Conservation (phyloP, 2,329 filamentous ascomycete genomes). For the Cercospora zeina region DNA sequence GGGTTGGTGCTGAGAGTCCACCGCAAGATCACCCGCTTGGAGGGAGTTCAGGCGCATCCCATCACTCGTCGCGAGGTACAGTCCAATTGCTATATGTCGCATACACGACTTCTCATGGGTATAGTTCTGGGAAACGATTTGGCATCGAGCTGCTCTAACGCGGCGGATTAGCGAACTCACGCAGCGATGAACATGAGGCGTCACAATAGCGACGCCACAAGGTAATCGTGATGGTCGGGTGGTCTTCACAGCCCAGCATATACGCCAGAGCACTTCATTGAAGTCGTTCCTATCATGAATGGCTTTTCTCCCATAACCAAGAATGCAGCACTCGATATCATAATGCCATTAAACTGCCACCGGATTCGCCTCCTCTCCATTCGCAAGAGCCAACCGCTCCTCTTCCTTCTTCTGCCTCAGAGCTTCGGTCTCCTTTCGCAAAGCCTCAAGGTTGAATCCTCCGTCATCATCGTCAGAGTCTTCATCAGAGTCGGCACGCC, state of each 20-base stretch:
- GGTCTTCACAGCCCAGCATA: neutral
- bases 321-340: slow-evolving; percentile 2
- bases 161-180: neutral
- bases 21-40: too few relatives aligned
- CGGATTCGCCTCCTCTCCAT: slow-evolving; percentile 21
- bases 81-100: too few relatives aligned
- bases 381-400: slow-evolving; percentile 55
- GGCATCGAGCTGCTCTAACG: too few relatives aligned
- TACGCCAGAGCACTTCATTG: neutral
- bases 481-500: slow-evolving; percentile 52
- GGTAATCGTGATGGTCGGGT: too few relatives aligned
- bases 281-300: slow-evolving; percentile 10
- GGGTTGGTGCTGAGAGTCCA: too few relatives aligned
- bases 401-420: slow-evolving; percentile 74
- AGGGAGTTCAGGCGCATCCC: neutral
- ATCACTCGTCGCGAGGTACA: neutral
- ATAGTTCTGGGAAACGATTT: too few relatives aligned
- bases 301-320: neutral
- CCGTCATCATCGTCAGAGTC: slow-evolving; percentile 62
- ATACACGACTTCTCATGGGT: too few relatives aligned
- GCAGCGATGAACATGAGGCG: neutral
- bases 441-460: slow-evolving; percentile 75
- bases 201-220: too few relatives aligned
- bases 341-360: slow-evolving; percentile 16
- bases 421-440: slow-evolving; percentile 82